Percentiles rank a stretch among this genome's conserved stretches.
These are phyloP conservation scores for Apiospora saccharicola DNA, from an alignment of 2,329 filamentous ascomycete genomes.

Conservation along the genomic window DNA sequence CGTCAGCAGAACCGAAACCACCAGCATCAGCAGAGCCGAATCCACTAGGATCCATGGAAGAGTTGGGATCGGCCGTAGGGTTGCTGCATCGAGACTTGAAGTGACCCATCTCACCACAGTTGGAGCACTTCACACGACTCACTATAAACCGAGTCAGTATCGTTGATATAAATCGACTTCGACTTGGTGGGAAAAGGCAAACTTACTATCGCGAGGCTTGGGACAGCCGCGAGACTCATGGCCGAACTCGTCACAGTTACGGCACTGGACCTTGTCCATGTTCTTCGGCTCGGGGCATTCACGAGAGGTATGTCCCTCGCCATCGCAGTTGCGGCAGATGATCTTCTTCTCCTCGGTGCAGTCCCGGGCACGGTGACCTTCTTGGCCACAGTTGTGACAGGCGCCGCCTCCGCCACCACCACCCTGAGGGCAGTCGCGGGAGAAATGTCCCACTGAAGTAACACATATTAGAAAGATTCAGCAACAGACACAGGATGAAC, in stretches of 20 bases:
- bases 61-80: slow-evolving; percentile 37
- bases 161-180: too few species aligned
- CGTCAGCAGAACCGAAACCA: slow-evolving; percentile 26
- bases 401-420: slow-evolving; percentile 56
- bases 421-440: slow-evolving; percentile 69
- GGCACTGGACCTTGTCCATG: slow-evolving; percentile 51
- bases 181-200: background rate
- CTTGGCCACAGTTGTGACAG: slow-evolving; percentile 69
- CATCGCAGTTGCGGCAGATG: slow-evolving; percentile 67
- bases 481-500: slow-evolving; percentile 33
- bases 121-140: slow-evolving; percentile 64
- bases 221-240: slow-evolving; percentile 59
- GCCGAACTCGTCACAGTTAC: slow-evolving; percentile 60
- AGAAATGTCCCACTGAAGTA: slow-evolving; percentile 64
- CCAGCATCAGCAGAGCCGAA: slow-evolving; percentile 27
- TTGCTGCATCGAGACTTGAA: slow-evolving; percentile 50
- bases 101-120: slow-evolving; percentile 60
- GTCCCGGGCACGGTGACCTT: slow-evolving; percentile 64
- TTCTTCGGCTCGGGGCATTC: slow-evolving; percentile 64
- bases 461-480: slow-evolving; percentile 27
- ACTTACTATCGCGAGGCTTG: slow-evolving; percentile 62
- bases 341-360: slow-evolving; percentile 56
- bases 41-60: slow-evolving; percentile 22
- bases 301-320: slow-evolving; percentile 66
- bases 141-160: slow-evolving; percentile 44